A percentile compares a stretch with the other conserved stretches of the same genome.
Conservation (phyloP, 345 rosid genomes). For the Erucastrum elatum region DNA sequence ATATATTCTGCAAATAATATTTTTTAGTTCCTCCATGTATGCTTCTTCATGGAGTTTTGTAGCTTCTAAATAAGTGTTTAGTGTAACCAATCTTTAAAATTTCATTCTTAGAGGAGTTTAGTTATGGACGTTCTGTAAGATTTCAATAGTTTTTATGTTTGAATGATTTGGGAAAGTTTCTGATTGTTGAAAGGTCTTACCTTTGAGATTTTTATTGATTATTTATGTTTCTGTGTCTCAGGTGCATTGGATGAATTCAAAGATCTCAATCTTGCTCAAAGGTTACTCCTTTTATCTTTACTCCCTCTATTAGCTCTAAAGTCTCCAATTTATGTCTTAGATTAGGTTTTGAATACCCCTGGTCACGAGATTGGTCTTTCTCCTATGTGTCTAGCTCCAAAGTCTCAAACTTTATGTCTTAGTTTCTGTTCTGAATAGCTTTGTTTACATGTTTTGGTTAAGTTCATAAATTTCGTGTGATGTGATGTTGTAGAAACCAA, state of each 20-base stretch:
- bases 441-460: background rate
- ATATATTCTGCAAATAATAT: no score
- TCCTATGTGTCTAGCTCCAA: background rate
- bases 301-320: background rate
- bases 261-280: conserved; percentile 72
- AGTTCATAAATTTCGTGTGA: background rate
- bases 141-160: no score
- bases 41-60: no score
- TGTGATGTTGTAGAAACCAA: conserved; percentile 39
- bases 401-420: conserved; percentile 3
- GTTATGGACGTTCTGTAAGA: no score
- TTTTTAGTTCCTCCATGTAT: no score
- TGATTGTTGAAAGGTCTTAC: conserved; percentile 1
- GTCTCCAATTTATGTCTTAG: background rate
- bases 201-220: conserved; percentile 12
- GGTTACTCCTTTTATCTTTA: conserved; percentile 37
- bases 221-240: no score
- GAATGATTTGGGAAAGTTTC: no score
- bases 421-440: background rate
- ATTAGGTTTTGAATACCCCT: background rate
- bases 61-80: no score
- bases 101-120: no score
- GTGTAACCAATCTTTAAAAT: no score
- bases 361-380: background rate
- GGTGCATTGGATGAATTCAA: conserved; percentile 98